Evolutionary conservation across 805 yeast genomes (phyloP), one percentile per base, ranked within the genome.

Genomic region (Pichia exigua): DNA sequence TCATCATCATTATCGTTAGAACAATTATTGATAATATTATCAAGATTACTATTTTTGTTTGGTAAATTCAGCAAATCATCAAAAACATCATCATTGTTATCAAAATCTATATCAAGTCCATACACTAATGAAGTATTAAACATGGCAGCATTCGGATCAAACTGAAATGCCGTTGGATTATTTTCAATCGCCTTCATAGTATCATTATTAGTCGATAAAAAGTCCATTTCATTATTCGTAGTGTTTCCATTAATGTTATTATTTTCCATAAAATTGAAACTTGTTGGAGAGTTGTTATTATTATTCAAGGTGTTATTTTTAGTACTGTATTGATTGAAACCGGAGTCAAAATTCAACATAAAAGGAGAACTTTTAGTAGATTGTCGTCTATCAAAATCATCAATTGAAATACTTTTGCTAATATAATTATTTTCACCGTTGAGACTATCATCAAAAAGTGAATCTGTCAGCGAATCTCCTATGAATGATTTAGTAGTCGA

Each of bases 1-100:
- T 63, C 65, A 10, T 61, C 60, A 26, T 60, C 60, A 44, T 62
- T 66, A 50, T 64, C 55, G 38, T 26, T 21, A 18, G 26, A 35
- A 30, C 26, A 21, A 20, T 27, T 13, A 18, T 17, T 27, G 22
- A 18, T 15, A 9, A 21, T 38, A n/a, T 18, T n/a, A 21, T 48
- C 39, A 12, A 46, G 15, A 28, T 27, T 18, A 10, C 15, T 21
- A 27, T 11, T 39, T 28, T 38, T 41, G 9, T 27, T 26, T 27
- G 17, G 13, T 2, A 39, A 17, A 13, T 30, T 20, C 4, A 50
- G 40, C 27, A 55, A 40, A 21, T 48, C 47, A 24, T 53, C 54
- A 42, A 53, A 53, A 8, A 52, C 40, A 43, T 50, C 55, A 27
- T 53, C 51, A 13, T 43, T 40, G 12, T 45, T 40, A 13, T 53